Evolutionary conservation across 2,329 filamentous ascomycete genomes (phyloP), one percentile per base, ranked within the genome.

Genomic region (Geosmithia flava): DNA sequence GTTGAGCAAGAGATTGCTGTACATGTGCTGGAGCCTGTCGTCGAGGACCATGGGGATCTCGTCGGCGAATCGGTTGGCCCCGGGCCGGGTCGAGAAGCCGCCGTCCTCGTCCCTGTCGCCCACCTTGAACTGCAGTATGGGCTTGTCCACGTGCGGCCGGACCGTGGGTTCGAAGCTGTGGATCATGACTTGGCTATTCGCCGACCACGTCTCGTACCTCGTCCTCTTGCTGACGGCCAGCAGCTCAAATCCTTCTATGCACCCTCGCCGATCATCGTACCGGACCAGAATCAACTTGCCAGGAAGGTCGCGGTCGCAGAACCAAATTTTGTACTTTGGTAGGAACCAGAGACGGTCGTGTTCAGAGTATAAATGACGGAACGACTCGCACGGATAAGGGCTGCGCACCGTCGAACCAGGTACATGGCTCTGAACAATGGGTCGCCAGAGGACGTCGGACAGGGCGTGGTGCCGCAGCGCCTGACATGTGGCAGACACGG

Each of bases 341-440:
- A 96, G 70, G 58, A 95, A 95, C 90, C 90, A 96, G 56, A 83
- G 80, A 0, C 84, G 83, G 53, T 93, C 76, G 60, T 93, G 85
- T 19, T 81, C 74, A 42, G 75, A 68, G 61, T 85, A 95, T 2
- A 95, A 75, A 23, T 84, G 74, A 49, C 78, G 78, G 64, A 82
- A 95, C 20, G 72, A 81, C 2, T 66, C 55, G 56, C 75, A 81
- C 7, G 83, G 81, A 7, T 71, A 72, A 0, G 81, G 70, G 1
- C 72, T 70, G 1, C 65, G 63, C 27, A 89, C 65, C 13, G 55
- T 53, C 48, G 69, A 58, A 33, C 75, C 66, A 0, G 83, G 83
- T 0, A 93, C 68, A 52, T 87, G 80, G 6, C 72, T 64, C 57
- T 88, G 81, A 13, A 95, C 76, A 17, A 85, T 71, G 1, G 69